These are phyloP conservation scores for Citropsis articulata DNA, from an alignment of 345 rosid genomes.

Conservation along the genomic window DNA sequence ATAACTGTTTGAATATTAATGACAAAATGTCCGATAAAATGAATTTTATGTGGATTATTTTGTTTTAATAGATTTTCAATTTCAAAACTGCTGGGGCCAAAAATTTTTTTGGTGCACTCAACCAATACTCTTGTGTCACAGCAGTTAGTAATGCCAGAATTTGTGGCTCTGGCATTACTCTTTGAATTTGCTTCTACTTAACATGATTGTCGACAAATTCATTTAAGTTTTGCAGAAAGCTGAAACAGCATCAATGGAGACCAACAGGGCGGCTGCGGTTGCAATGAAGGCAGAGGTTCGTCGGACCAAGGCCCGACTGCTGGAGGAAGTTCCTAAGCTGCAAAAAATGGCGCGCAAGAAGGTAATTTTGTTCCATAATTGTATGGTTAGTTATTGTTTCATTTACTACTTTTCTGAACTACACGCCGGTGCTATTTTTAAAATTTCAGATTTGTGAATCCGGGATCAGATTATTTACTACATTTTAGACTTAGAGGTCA, in stretches of 20 bases:
- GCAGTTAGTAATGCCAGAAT: no score
- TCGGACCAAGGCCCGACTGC: slow-evolving; percentile 60
- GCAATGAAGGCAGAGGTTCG: slow-evolving; percentile 84
- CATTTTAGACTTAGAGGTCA: not conserved
- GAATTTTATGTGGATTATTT: no score
- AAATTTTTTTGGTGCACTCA: no score
- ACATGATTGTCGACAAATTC: not conserved
- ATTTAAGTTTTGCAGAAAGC: slow-evolving; percentile 45
- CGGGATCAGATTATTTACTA: not conserved
- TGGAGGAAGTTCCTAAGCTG: slow-evolving; percentile 66
- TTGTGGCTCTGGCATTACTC: no score
- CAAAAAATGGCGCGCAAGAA: slow-evolving; percentile 61
- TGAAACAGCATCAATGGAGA: slow-evolving; percentile 53
- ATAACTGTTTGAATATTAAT: not conserved
- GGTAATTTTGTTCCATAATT: slow-evolving; percentile 31
- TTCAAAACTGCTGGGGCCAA: no score
- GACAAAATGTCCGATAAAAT: not conserved
- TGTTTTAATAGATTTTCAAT: no score
- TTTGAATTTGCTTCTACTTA: not conserved
- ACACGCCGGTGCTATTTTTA: not conserved
- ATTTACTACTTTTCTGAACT: not conserved
- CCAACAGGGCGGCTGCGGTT: slow-evolving; percentile 58
- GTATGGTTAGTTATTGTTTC: not conserved
- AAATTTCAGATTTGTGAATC: not conserved
- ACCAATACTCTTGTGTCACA: no score